phyloP scores from a whole-genome alignment of 352 stramenopile species.

The Pythium sukuiense region DNA sequence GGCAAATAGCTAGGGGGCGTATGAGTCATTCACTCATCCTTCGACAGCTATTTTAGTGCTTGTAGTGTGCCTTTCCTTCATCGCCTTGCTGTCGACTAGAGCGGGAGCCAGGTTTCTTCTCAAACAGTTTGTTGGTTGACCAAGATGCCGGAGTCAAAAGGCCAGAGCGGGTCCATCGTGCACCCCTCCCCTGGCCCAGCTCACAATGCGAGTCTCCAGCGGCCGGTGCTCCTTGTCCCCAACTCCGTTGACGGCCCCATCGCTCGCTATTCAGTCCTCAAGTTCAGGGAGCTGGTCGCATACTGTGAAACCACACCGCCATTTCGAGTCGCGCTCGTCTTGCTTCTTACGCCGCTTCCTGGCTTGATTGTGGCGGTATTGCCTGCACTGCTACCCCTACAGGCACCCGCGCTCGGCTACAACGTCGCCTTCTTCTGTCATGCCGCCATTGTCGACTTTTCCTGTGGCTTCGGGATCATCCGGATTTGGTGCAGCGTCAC shows the following conservation, averaged over 20 bases:
- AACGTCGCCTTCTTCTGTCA: slow-evolving; percentile 12
- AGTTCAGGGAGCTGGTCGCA: slow-evolving; percentile 6
- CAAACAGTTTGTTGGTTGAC: too few relatives aligned
- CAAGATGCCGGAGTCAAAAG: too few relatives aligned
- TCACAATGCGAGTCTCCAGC: neutral
- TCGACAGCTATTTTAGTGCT: too few relatives aligned
- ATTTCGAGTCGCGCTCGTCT: slow-evolving; percentile 8
- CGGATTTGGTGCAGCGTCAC: neutral
- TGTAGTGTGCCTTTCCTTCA: too few relatives aligned
- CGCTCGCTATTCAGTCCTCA: slow-evolving; percentile 20
- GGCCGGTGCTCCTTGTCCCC: neutral
- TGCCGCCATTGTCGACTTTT: neutral
- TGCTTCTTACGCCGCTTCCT: slow-evolving; percentile 12
- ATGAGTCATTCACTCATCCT: too few relatives aligned
- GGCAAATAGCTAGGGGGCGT: too few relatives aligned
- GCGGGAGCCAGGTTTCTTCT: too few relatives aligned
- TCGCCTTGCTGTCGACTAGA: too few relatives aligned
- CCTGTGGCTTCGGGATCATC: neutral
- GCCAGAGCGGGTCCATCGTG: too few relatives aligned
- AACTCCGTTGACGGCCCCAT: neutral
- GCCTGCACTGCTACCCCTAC: slow-evolving; percentile 9
- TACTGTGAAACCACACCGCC: neutral
- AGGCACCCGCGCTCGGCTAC: neutral
- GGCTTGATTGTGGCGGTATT: slow-evolving; percentile 7
- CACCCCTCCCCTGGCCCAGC: too few relatives aligned